Evolutionary conservation across 2,329 filamentous ascomycete genomes (phyloP).

Genomic region (Bimuria novae-zelandiae): DNA sequence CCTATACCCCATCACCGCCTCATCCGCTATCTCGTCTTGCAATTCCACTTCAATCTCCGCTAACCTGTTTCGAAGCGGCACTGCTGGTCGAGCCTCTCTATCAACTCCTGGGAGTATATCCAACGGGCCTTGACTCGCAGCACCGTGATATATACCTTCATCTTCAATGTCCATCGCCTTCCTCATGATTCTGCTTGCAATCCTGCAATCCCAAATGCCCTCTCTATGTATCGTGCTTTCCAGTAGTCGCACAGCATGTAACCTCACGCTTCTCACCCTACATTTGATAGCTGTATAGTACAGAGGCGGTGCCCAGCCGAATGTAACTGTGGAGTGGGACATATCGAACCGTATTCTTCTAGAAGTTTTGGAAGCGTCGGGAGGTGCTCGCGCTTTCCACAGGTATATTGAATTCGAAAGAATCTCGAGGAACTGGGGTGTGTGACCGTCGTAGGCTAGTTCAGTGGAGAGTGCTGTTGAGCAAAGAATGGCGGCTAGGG

Average conservation of each 20-base stretch:
- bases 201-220: constrained; percentile 49
- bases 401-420: constrained; percentile 38
- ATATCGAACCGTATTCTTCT: constrained; percentile 18
- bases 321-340: constrained; percentile 44
- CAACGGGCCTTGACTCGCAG: background rate
- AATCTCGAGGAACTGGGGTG: background rate
- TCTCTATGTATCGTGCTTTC: constrained; percentile 41
- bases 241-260: constrained; percentile 43
- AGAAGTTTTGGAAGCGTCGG: too few species aligned
- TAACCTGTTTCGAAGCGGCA: constrained; percentile 1
- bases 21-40: background rate
- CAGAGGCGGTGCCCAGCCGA: constrained; percentile 51
- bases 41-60: constrained; percentile 1
- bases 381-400: constrained; percentile 13
- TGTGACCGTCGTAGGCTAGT: constrained; percentile 23
- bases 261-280: constrained; percentile 46
- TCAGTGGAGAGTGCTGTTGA: constrained; percentile 4
- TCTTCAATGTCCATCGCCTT: constrained; percentile 40
- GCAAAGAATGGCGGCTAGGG: constrained; percentile 12
- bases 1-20: constrained; percentile 5
- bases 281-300: constrained; percentile 55
- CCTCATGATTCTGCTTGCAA: constrained; percentile 38
- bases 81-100: background rate
- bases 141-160: background rate
- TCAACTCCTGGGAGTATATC: background rate